These are phyloP conservation scores for Peronospora destructor DNA, from an alignment of 352 stramenopile species.

Conservation along the genomic window DNA sequence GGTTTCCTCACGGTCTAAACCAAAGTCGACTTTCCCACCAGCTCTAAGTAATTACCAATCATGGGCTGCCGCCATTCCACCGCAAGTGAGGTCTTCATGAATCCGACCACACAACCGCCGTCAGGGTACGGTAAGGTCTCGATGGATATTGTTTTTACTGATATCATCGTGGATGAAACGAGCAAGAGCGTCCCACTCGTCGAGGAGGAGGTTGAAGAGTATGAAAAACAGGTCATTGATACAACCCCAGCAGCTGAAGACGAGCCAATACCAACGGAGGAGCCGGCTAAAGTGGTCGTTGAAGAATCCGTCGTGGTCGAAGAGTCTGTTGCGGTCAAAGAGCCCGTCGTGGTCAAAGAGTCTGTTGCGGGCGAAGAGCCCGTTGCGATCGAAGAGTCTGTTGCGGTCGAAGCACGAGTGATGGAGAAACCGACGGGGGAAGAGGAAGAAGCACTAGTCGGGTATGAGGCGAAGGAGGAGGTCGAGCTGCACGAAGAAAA, in stretches of 20 bases:
- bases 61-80: conserved; percentile 71
- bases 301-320: conserved; percentile 4
- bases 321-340: conserved; percentile 4
- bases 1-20: conserved; percentile 16
- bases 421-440: conserved; percentile 4
- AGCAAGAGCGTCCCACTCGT: conserved; percentile 18
- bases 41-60: neutral
- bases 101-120: conserved; percentile 22
- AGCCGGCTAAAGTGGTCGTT: conserved; percentile 6
- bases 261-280: conserved; percentile 2
- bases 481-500: conserved; percentile 9
- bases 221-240: conserved; percentile 3
- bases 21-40: conserved; percentile 5
- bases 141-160: conserved; percentile 25
- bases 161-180: conserved; percentile 26
- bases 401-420: conserved; percentile 10
- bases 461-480: conserved; percentile 14
- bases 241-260: conserved; percentile 9
- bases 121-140: conserved; percentile 26
- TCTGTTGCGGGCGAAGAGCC: conserved; percentile 5
- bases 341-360: conserved; percentile 3
- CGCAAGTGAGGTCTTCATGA: conserved; percentile 40
- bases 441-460: conserved; percentile 8
- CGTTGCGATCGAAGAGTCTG: conserved; percentile 1
- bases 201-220: conserved; percentile 11